Conservation (phyloP, 345 rosid species). For the Aquilaria yunnanensis region DNA sequence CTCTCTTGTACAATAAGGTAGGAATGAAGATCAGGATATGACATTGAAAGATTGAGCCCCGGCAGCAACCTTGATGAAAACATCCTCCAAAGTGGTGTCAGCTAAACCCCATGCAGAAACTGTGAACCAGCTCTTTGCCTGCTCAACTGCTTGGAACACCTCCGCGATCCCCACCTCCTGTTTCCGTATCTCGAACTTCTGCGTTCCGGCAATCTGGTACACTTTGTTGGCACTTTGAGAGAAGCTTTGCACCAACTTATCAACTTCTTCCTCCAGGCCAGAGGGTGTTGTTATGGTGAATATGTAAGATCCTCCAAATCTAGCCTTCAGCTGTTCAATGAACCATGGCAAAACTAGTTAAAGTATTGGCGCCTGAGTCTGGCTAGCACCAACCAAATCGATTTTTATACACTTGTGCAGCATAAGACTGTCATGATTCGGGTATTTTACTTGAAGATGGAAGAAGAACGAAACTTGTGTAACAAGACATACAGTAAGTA, state of each 20-base stretch:
- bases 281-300: conserved; percentile 77
- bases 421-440: too few species aligned
- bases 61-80: conserved; percentile 89
- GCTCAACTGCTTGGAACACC: conserved; percentile 77
- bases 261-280: conserved; percentile 60
- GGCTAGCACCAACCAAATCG: too few species aligned
- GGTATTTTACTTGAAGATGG: too few species aligned
- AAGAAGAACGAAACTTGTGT: too few species aligned
- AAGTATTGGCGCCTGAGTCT: conserved; percentile 36
- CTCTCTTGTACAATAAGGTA: too few species aligned
- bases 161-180: conserved; percentile 61
- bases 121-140: conserved; percentile 61
- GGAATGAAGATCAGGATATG: conserved; percentile 31
- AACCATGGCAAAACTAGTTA: conserved; percentile 34
- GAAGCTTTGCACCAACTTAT: conserved; percentile 43
- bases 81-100: conserved; percentile 94
- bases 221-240: conserved; percentile 66
- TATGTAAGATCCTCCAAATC: conserved; percentile 86
- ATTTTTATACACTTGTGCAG: too few species aligned
- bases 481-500: too few species aligned
- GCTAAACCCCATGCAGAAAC: conserved; percentile 96
- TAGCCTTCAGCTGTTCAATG: conserved; percentile 56
- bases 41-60: conserved; percentile 41
- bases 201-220: conserved; percentile 86
- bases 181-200: conserved; percentile 93